phyloP scores from a whole-genome alignment of 2,329 filamentous ascomycete genomes.

The Microcyclospora tardicrescens region DNA sequence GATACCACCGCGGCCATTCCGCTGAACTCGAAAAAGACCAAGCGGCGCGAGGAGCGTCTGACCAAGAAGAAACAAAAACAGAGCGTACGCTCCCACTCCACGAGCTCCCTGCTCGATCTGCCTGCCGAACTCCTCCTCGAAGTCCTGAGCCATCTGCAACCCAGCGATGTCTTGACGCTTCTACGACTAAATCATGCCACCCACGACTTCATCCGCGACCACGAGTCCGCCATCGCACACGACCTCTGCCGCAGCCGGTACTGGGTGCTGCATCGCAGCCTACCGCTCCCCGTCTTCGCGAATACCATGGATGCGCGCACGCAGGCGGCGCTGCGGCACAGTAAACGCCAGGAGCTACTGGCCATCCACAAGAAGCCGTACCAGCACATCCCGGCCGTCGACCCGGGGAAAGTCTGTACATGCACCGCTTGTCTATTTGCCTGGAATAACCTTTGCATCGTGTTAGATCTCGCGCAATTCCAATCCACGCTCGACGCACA shows the following conservation, averaged over 20 bases:
- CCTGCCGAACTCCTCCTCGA: slow-evolving; percentile 42
- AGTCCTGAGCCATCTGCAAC: slow-evolving; percentile 34
- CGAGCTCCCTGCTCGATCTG: slow-evolving; percentile 31
- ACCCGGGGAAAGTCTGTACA: slow-evolving; percentile 39
- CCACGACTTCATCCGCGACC: slow-evolving; percentile 30
- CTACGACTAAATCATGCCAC: slow-evolving; percentile 31
- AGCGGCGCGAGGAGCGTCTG: slow-evolving; percentile 34
- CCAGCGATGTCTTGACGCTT: slow-evolving; percentile 40
- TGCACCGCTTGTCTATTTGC: slow-evolving; percentile 44
- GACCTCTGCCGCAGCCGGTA: slow-evolving; percentile 38
- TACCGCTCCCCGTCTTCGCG: slow-evolving; percentile 38
- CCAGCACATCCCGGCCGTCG: slow-evolving; percentile 38
- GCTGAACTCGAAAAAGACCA: slow-evolving; percentile 41
- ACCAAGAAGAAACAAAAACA: slow-evolving; percentile 27
- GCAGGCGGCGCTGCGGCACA: slow-evolving; percentile 27
- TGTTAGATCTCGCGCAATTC: slow-evolving; percentile 46
- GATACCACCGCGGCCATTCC: slow-evolving; percentile 38
- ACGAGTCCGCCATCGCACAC: slow-evolving; percentile 33
- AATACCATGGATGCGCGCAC: slow-evolving; percentile 25
- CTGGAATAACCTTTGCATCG: slow-evolving; percentile 44
- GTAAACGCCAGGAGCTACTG: slow-evolving; percentile 31
- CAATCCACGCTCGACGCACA: slow-evolving; percentile 39
- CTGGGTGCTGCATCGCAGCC: slow-evolving; percentile 37
- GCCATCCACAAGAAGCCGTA: slow-evolving; percentile 39
- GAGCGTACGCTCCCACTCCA: slow-evolving; percentile 19